Base-by-base conservation (phyloP, 306 rosid species). In the Luffa acutangula region DNA sequence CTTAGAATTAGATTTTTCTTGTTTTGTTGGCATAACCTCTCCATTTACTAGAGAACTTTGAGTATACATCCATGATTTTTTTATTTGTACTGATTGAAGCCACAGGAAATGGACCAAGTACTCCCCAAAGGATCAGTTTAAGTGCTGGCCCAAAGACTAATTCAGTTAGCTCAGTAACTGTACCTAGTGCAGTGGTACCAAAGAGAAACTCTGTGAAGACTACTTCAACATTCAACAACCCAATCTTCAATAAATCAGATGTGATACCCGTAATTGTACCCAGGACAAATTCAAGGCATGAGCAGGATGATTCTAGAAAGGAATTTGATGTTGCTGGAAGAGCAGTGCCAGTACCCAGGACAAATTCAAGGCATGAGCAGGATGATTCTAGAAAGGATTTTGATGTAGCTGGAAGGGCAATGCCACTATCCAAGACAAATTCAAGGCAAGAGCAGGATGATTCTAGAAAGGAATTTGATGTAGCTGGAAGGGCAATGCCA, bases 221-320 rank as follows among this genome's bases (percentile, higher is more conserved):
- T 79, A 89, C 88, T 79, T 82, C 96, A 54, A 81, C 88, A 39
- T 78, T 90, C 71, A 89, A 31, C 82, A 85, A 78, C 81, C 84
- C 92, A 51, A 79, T 79, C 67, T 78, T 90, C 78, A 93, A 85
- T 77, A 95, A 88, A 86, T 76, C 93, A 66, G 99, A 95, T 65
- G 87, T 89, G 78, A 54, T 91, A 79, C 98, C 99, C n/a, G 90
- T 93, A 74, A 91, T 91, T 82, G 99, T 95, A 60, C 98, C 98
- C 57, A 90, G 99, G 90, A 87, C 91, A 52, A 92, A 86, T 85
- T 69, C 77, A 48, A 89, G 91, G 79, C 71, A 92, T 41, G 97
- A 95, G 82, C 83, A 86, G 76, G 86, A 86, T 60, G 99, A 95
- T 71, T 85, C 96, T 80, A 88, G 90, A 90, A 95, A 89, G 85